Evolutionary conservation across 2,329 filamentous ascomycete species (phyloP), one percentile per base, ranked within the genome.

Genomic region (Xylariales sp.): DNA sequence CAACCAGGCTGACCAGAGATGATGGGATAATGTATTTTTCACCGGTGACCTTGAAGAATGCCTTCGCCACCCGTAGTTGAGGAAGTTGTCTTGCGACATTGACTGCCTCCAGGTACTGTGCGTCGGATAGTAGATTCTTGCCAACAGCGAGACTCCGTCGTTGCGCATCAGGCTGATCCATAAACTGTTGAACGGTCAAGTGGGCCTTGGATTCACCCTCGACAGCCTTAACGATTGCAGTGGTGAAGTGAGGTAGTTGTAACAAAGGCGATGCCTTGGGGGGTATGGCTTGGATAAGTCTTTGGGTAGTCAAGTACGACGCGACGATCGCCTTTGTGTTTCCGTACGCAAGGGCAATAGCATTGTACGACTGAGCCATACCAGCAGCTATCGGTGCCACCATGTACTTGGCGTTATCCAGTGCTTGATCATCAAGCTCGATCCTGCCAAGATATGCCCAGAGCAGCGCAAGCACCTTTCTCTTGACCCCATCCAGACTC

Each of bases 31-130:
- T 88, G 62, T 84, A 86, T 51, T 86, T 87, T 68, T 98, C 94
- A 59, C 93, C 93, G 39, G 88, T 84, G 33, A 98, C 94, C 73
- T 98, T 98, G 80, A 98, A 98, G 68, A 95, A 98, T 6, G 89
- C 88, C 68, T 89, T 94, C 57, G 88, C 88, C 9, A 98, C 81
- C 44, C 86, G 78, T 42, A 98, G 74, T 49, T 81, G 78, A 2
- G 93, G 93, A 20, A 98, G 74, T 65, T 96, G 88, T 53, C 81
- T 80, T 20, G 89, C 90, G 21, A 96, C 84, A 34, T 68, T 66
- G 46, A 95, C 73, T 27, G 85, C 86, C 31, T 82, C 76, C 49
- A 79, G 71, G 65, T 95, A 95, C 62, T 96, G 80, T 46, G 78
- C 65, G 51, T 88, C 82, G 4, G 76, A 82, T 27, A 98, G 69